Percentiles rank a stretch among this genome's conserved stretches.
Conservation (phyloP, 306 rosid genomes). For the Dryas octopetala region DNA sequence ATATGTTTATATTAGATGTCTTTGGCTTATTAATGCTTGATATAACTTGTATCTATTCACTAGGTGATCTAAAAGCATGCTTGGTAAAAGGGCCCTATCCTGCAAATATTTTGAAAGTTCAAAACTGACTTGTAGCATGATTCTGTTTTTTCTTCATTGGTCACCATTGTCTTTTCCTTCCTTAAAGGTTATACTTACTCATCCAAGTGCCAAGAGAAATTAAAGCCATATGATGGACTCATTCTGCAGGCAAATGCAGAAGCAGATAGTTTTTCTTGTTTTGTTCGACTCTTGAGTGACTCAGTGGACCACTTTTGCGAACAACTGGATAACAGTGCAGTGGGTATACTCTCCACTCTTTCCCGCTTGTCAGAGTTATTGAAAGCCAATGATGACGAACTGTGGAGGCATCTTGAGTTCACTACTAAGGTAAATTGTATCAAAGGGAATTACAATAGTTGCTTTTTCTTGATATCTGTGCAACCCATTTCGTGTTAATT, state of each 20-base stretch:
- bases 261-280: conserved; percentile 83
- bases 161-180: not conserved
- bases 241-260: conserved; percentile 63
- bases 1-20: not conserved
- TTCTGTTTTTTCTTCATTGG: not conserved
- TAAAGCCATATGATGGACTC: conserved; percentile 15
- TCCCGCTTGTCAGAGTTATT: conserved; percentile 62
- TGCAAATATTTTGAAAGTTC: not conserved
- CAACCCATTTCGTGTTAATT: not conserved
- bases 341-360: conserved; percentile 73
- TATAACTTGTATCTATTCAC: not conserved
- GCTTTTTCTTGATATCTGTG: not conserved
- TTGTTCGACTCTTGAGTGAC: conserved; percentile 70
- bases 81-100: not conserved
- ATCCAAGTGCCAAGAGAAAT: not conserved
- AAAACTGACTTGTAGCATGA: not conserved
- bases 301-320: conserved; percentile 85
- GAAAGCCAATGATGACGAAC: conserved; percentile 60
- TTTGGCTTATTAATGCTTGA: not conserved
- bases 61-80: no score
- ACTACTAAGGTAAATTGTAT: conserved; percentile 54
- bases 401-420: conserved; percentile 81
- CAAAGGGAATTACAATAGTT: not conserved
- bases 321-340: conserved; percentile 72
- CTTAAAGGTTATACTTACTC: not conserved